Evolutionary conservation across 129 eudicot genomes (phyloP), one percentile per base, ranked within the genome.

Genomic region (Oenanthe sinensis): DNA sequence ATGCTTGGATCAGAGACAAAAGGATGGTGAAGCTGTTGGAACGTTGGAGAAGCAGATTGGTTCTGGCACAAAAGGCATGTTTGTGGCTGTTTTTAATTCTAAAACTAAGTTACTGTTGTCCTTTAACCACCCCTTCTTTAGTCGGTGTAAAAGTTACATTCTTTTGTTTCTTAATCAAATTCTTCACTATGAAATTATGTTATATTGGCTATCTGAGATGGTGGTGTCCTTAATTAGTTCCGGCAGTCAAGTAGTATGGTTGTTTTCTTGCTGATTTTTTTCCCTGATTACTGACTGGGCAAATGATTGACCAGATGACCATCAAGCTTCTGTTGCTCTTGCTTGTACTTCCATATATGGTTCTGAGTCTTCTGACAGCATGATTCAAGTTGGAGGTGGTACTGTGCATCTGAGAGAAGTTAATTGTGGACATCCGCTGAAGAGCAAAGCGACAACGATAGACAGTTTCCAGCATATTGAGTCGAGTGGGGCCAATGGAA

Each of bases 381-480:
- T 73, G 78, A 71, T 26, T 84, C 82, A 80, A 82, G 89, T 47
- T 75, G 86, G 73, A 62, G 79, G 82, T 76, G 71, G 39, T 83
- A 54, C 83, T 82, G 83, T 60, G 43, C 79, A 52, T 76, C 74
- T 58, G 79, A 85, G 69, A 52, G 81, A 83, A 85, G 55, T 87
- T 83, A 79, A 78, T 58, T 70, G 78, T 80, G 79, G 87, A 63
- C 82, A 75, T 40, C 80, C 79, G 5, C 88, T 78, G 73, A 81
- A 68, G 65, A 74, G 67, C 36, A 72, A 78, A 71, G 91, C 75
- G 69, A 20, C 68, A 22, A 60, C 49, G 58, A 36, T 40, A 73
- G 89, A 84, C 74, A 80, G 78, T 81, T 75, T 72, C 6, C 58
- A 80, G 60, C 60, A 52, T 47, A 47, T 79, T 76, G 75, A 45